Evolutionary conservation across 192 early-diverging fungal species (phyloP).

Genomic region (Podila horticola): DNA sequence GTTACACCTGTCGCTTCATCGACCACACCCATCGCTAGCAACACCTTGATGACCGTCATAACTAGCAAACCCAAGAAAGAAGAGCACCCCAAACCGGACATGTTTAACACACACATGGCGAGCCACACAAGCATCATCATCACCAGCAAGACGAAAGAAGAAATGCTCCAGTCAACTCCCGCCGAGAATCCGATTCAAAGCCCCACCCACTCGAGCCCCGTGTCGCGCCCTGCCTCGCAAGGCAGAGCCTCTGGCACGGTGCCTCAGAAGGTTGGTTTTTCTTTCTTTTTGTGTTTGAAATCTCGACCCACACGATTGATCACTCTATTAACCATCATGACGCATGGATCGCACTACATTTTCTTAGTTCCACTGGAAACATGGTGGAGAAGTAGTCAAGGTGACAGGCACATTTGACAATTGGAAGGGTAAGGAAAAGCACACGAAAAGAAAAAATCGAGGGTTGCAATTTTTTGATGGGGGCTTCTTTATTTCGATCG

Average conservation of each 20-base stretch:
- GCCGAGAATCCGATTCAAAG: conserved; percentile 9
- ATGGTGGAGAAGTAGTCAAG: conserved; percentile 50
- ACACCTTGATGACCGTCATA: too few species aligned
- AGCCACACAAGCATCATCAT: neutral
- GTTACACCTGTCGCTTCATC: too few species aligned
- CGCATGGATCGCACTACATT: neutral
- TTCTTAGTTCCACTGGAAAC: conserved; percentile 51
- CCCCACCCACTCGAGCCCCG: neutral
- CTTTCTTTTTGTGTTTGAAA: too few species aligned
- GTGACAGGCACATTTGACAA: conserved; percentile 53
- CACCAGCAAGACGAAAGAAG: conserved; percentile 18
- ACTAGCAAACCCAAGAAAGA: neutral
- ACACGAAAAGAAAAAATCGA: neutral
- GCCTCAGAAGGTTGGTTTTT: conserved; percentile 16
- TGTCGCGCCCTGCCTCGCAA: neutral
- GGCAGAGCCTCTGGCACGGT: neutral
- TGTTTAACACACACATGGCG: too few species aligned
- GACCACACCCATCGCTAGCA: too few species aligned
- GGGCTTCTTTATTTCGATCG: too few species aligned
- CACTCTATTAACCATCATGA: neutral
- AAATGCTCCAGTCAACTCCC: conserved; percentile 21
- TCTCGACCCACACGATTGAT: too few species aligned
- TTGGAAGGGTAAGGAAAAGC: conserved; percentile 41
- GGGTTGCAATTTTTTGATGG: neutral
- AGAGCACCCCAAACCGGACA: neutral